phyloP scores from a whole-genome alignment of 2,329 filamentous ascomycete genomes.

The Cladophialophora chaetospira region DNA sequence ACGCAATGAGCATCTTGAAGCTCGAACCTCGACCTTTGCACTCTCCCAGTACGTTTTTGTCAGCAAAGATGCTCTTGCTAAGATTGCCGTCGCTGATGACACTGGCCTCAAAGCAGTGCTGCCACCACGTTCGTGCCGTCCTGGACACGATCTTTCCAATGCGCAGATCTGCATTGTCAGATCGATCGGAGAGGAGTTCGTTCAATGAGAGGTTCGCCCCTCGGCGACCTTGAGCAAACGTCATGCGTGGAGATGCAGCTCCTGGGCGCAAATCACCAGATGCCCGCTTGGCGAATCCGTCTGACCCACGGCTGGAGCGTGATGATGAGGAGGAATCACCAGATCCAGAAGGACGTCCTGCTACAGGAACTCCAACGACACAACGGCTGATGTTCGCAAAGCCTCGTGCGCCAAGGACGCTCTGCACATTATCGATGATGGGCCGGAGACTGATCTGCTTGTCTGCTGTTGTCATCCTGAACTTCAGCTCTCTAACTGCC shows the following conservation, averaged over 20 bases:
- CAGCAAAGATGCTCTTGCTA: conserved; percentile 73
- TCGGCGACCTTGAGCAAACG: conserved; percentile 32
- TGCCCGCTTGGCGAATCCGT: conserved; percentile 35
- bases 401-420: conserved; percentile 46
- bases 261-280: conserved; percentile 30
- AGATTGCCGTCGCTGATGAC: conserved; percentile 53
- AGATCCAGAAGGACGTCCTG: conserved; percentile 46
- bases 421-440: conserved; percentile 51
- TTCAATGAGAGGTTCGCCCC: conserved; percentile 54
- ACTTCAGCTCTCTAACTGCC: conserved; percentile 49
- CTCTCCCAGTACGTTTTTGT: conserved; percentile 73
- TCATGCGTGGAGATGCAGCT: conserved; percentile 27
- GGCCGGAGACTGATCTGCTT: conserved; percentile 49
- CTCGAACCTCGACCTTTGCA: conserved; percentile 85
- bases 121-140: conserved; percentile 97
- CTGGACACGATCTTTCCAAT: conserved; percentile 91
- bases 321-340: conserved; percentile 42
- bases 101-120: conserved; percentile 80
- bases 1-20: conserved; percentile 87
- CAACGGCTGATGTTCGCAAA: conserved; percentile 54
- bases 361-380: conserved; percentile 52
- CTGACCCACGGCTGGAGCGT: conserved; percentile 37
- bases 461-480: conserved; percentile 47
- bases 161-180: conserved; percentile 72
- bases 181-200: conserved; percentile 72